Evolutionary conservation across 805 yeast species (phyloP).

Genomic region (Ogataea dorogensis): DNA sequence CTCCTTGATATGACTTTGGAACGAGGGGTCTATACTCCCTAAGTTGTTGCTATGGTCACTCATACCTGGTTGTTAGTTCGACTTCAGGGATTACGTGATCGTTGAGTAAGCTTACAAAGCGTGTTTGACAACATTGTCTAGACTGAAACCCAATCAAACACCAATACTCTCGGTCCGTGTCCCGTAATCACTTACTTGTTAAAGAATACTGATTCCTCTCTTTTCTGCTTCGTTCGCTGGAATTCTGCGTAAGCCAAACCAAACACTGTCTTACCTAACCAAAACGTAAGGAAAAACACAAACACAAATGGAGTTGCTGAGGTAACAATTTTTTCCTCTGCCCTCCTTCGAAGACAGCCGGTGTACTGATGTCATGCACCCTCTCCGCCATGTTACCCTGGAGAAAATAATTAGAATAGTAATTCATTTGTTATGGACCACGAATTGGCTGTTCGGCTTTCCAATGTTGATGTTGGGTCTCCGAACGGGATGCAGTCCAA

Average conservation of each 20-base stretch:
- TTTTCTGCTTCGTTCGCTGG: not conserved
- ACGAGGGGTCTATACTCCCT: conserved; percentile 23
- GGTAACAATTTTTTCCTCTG: conserved; percentile 7
- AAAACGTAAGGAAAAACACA: conserved; percentile 3
- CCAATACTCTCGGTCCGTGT: too few relatives aligned
- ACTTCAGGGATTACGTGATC: conserved; percentile 15
- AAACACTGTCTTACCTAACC: conserved; percentile 11
- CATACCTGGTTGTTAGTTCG: conserved; percentile 17
- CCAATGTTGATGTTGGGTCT: conserved; percentile 6
- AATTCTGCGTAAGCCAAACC: too few relatives aligned
- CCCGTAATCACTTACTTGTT: too few relatives aligned
- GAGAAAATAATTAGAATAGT: conserved; percentile 9
- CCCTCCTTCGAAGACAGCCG: not conserved
- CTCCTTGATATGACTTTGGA: conserved; percentile 20
- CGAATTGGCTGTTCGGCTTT: conserved; percentile 6
- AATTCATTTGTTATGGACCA: conserved; percentile 11
- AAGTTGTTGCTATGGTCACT: conserved; percentile 12
- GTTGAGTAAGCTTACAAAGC: conserved; percentile 10
- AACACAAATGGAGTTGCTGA: conserved; percentile 7
- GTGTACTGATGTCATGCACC: conserved; percentile 9
- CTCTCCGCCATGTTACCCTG: conserved; percentile 1
- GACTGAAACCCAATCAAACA: not conserved
- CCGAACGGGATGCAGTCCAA: conserved; percentile 17
- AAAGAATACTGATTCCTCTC: too few relatives aligned
- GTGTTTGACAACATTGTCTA: conserved; percentile 1